Conservation (phyloP, 371 early-diverging fungal genomes). For the Conidiobolus incongruus region DNA sequence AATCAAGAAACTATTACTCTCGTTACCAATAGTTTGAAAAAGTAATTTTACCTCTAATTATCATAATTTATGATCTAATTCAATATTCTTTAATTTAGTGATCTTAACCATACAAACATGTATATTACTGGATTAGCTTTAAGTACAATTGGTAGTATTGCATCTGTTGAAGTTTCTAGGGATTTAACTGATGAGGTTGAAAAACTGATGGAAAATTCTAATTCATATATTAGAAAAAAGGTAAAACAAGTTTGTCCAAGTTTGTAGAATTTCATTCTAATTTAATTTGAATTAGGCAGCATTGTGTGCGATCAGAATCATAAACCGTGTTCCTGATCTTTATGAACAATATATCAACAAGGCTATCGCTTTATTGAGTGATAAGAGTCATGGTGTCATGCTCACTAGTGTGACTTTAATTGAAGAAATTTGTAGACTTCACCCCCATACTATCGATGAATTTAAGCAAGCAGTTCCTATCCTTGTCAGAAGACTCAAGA, state of each 20-base stretch:
- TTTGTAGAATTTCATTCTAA: background rate
- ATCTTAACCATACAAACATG: conserved; percentile 85
- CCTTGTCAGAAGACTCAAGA: conserved; percentile 70
- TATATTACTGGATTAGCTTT: conserved; percentile 89
- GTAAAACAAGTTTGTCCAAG: conserved; percentile 11
- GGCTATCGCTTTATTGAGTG: conserved; percentile 52
- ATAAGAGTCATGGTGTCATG: conserved; percentile 89
- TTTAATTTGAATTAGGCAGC: conserved; percentile 40
- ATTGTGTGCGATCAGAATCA: conserved; percentile 71
- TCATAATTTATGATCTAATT: too few species aligned
- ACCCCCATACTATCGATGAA: conserved; percentile 35
- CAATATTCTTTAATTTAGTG: conserved; percentile 39
- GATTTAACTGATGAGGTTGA: conserved; percentile 89
- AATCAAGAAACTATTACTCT: conserved; percentile 88
- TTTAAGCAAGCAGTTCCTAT: conserved; percentile 62
- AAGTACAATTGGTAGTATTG: conserved; percentile 85
- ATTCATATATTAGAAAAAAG: conserved; percentile 91
- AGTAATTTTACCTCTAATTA: too few species aligned
- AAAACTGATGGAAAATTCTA: conserved; percentile 68
- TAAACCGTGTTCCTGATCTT: conserved; percentile 83
- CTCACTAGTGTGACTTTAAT: conserved; percentile 80
- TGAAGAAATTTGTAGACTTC: conserved; percentile 64
- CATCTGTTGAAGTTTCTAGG: conserved; percentile 83
- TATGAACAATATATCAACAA: conserved; percentile 58
- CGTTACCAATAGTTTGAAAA: conserved; percentile 91